A percentile compares a stretch with the other conserved stretches of the same genome.
Evolutionary conservation across 2,329 filamentous ascomycete species (phyloP).

Genomic region (Botrytis medusae): DNA sequence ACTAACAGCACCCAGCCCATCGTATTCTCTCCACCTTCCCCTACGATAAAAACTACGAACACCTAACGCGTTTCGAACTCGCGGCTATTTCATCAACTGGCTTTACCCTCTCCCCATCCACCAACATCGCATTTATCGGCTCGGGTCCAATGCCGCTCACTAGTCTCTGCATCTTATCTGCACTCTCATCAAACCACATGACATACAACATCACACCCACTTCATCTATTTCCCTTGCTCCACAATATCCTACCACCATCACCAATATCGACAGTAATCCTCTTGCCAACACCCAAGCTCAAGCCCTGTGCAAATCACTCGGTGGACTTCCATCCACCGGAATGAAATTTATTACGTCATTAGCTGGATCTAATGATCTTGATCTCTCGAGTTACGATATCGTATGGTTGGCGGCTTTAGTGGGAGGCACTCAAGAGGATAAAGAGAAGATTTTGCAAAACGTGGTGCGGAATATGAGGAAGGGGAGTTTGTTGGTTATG

Average conservation of each 20-base stretch:
- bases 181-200: conserved; percentile 34
- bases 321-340: conserved; percentile 32
- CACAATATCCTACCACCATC: background rate
- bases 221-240: background rate
- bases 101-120: conserved; percentile 35
- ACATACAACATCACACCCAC: background rate
- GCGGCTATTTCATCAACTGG: conserved; percentile 42
- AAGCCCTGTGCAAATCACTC: conserved; percentile 38
- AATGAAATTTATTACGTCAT: conserved; percentile 44
- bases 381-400: conserved; percentile 44
- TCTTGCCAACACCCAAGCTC: conserved; percentile 41
- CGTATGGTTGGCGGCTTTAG: conserved; percentile 52
- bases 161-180: conserved; percentile 45
- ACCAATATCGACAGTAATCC: conserved; percentile 45
- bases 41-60: conserved; percentile 51
- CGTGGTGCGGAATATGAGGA: conserved; percentile 43
- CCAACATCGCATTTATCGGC: conserved; percentile 49
- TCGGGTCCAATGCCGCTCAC: conserved; percentile 52
- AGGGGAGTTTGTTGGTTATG: conserved; percentile 47
- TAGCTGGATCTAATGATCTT: conserved; percentile 34
- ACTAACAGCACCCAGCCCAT: conserved; percentile 34
- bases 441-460: conserved; percentile 45
- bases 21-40: conserved; percentile 43
- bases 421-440: conserved; percentile 44
- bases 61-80: conserved; percentile 49